Conservation (phyloP, 129 eudicot genomes). For the Oenanthe sinensis region DNA sequence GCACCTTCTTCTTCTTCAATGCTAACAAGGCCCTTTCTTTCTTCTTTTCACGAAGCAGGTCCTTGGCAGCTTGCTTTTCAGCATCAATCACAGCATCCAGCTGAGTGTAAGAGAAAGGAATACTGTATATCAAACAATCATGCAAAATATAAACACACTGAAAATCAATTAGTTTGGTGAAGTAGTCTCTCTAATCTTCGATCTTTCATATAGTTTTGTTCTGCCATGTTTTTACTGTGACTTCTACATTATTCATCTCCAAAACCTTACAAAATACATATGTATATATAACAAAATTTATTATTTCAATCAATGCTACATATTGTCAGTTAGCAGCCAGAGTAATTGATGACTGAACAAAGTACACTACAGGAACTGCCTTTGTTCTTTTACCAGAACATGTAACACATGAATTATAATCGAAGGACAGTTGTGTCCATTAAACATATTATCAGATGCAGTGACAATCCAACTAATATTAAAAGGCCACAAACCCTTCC, state of each 20-base stretch:
- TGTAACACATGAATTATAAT: not conserved
- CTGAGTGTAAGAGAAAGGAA: constrained; percentile 19
- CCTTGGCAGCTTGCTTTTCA: constrained; percentile 95
- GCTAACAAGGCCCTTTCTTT: constrained; percentile 90
- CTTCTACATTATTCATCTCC: too few species aligned
- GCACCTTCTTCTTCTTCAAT: constrained; percentile 82
- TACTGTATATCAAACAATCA: not conserved
- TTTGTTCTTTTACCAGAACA: not conserved
- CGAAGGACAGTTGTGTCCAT: not conserved
- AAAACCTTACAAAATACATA: too few species aligned
- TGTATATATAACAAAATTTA: too few species aligned
- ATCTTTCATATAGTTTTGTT: not conserved
- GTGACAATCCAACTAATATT: not conserved
- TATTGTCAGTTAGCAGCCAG: not conserved
- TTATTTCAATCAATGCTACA: too few species aligned
- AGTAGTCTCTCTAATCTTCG: not conserved
- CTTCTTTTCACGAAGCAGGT: constrained; percentile 90
- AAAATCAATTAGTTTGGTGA: not conserved
- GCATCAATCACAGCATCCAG: constrained; percentile 92
- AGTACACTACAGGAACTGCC: not conserved
- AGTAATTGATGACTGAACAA: not conserved
- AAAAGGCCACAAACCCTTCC: not conserved
- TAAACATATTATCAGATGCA: not conserved
- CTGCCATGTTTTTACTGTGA: not conserved
- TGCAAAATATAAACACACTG: not conserved